Evolutionary conservation across 2,329 filamentous ascomycete genomes (phyloP).

Genomic region (Xylariaceae sp.): DNA sequence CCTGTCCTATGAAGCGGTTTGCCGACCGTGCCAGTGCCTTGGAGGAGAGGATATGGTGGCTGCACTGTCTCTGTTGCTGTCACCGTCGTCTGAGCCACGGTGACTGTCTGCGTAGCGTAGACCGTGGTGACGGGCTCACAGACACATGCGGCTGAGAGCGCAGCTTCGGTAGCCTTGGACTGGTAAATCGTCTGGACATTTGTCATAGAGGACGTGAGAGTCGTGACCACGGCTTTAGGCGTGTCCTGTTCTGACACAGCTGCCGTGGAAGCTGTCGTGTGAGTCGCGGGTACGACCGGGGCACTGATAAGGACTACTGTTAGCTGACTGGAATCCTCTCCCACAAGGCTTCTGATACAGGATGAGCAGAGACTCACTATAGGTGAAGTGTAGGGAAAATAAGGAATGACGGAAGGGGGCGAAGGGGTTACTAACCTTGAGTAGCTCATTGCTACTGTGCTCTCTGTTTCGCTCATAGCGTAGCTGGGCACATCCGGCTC

Average conservation of each 20-base stretch:
- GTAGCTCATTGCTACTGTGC: slow-evolving; percentile 19
- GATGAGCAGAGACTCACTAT: neutral
- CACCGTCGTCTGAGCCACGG: slow-evolving; percentile 17
- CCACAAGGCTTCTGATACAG: too few relatives aligned
- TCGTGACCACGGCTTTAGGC: slow-evolving; percentile 10
- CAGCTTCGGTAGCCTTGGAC: slow-evolving; percentile 4
- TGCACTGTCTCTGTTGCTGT: slow-evolving; percentile 23
- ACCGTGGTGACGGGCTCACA: slow-evolving; percentile 26
- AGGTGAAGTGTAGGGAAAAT: neutral
- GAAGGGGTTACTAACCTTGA: slow-evolving; percentile 21
- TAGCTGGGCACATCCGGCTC: slow-evolving; percentile 25
- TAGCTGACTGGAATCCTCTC: slow-evolving; percentile 9
- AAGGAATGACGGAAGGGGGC: slow-evolving; percentile 1
- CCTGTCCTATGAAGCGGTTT: slow-evolving; percentile 11
- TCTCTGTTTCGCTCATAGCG: slow-evolving; percentile 21
- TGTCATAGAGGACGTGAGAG: slow-evolving; percentile 16
- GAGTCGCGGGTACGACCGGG: neutral
- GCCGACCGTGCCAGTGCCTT: slow-evolving; percentile 16
- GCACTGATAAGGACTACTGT: slow-evolving; percentile 8
- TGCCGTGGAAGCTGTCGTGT: neutral
- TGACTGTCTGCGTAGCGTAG: slow-evolving; percentile 23
- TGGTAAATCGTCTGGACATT: slow-evolving; percentile 12
- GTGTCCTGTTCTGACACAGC: slow-evolving; percentile 1
- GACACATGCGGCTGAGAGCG: slow-evolving; percentile 10
- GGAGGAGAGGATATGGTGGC: slow-evolving; percentile 23